Conservation (phyloP, 2,329 filamentous ascomycete genomes). For the Triangularia setosa region DNA sequence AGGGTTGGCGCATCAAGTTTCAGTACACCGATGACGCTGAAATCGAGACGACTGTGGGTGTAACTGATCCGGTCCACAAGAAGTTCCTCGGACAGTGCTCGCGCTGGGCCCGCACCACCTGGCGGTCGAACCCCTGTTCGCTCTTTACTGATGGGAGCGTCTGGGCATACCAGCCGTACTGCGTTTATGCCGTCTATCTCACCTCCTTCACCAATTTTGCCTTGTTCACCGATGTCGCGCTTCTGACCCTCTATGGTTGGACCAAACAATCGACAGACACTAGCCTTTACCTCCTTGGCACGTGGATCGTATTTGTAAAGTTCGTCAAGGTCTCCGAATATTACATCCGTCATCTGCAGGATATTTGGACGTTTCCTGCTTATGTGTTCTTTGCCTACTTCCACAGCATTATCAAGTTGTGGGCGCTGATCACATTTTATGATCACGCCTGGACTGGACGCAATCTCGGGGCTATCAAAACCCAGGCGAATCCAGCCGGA, state of each 20-base stretch:
- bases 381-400: conserved; percentile 54
- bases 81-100: conserved; percentile 52
- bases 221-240: conserved; percentile 44
- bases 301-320: conserved; percentile 55
- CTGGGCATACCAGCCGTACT: conserved; percentile 47
- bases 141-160: conserved; percentile 38
- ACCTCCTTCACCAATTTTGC: conserved; percentile 54
- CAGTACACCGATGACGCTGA: conserved; percentile 47
- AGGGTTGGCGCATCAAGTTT: conserved; percentile 51
- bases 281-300: conserved; percentile 19
- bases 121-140: conserved; percentile 50
- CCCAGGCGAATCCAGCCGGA: not conserved
- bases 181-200: conserved; percentile 53
- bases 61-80: conserved; percentile 18
- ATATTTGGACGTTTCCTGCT: conserved; percentile 46
- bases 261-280: not conserved
- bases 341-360: conserved; percentile 47
- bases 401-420: conserved; percentile 56
- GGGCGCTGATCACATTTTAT: conserved; percentile 50
- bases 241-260: conserved; percentile 34
- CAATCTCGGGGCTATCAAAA: conserved; percentile 26
- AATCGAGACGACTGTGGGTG: conserved; percentile 52
- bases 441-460: conserved; percentile 41
- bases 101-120: conserved; percentile 57
- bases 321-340: conserved; percentile 53